Evolutionary conservation across 2,329 filamentous ascomycete genomes (phyloP), one percentile per base, ranked within the genome.

Genomic region (Cladorrhinum sp.): DNA sequence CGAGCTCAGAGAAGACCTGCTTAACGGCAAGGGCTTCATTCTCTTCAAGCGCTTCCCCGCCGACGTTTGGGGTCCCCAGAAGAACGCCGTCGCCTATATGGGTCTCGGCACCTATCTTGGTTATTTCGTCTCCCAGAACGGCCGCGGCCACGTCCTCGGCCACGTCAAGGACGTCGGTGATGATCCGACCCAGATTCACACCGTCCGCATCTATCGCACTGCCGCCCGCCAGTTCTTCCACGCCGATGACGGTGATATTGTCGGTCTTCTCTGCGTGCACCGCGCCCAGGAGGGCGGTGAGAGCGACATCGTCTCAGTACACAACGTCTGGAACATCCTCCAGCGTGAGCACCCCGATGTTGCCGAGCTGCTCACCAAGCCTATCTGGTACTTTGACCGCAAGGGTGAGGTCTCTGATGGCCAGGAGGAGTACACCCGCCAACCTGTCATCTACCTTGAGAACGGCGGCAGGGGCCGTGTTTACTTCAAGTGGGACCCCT

Each of bases 351-450:
- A 90, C 23, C 91, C 91, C 0, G 91, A 93, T 69, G 88, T 96
- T 1, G 88, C 91, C 0, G 85, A 90, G 72, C 81, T 87, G 5
- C 79, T 96, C 57, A 88, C 89, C 1, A 77, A 87, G 72, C 91
- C 92, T 0, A 85, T 92, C 65, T 96, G 92, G 92, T 95, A 96
- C 77, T 93, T 96, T 73, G 92, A 96, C 75, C 88, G 92, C 58
- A 96, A 96, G 78, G 92, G 92, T 10, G 92, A 96, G 78, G 85
- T 84, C 1, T 90, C 86, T 22, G 77, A 80, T 13, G 91, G 90
- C 12, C 82, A 96, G 74, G 85, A 93, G 58, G 86, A 87, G 60
- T 96, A 86, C 76, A 90, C 91, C 68, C 80, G 82, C 49, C 85
- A 88, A 29, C 81, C 84, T 12, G 85, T 96, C 18, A 85, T 95